Conservation (phyloP, 257 asterid species). For the Solanum chiquidenum region DNA sequence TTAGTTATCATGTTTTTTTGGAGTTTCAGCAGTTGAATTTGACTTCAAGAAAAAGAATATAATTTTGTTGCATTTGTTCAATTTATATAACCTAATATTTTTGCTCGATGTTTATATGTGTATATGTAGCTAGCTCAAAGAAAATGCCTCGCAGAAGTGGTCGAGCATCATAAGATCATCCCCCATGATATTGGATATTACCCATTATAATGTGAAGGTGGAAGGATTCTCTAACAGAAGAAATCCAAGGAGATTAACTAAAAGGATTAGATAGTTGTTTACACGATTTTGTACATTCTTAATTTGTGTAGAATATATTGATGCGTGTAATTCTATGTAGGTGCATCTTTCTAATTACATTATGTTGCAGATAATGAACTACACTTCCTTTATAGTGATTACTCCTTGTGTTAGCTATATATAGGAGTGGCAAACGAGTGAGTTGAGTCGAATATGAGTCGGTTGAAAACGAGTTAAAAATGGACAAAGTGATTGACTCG, state of each 20-base stretch:
- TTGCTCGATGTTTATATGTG: neutral
- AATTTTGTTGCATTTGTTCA: neutral
- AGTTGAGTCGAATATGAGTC: too few species aligned
- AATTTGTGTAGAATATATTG: neutral
- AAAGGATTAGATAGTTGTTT: neutral
- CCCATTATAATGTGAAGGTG: neutral
- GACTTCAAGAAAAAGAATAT: neutral
- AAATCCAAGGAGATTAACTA: neutral
- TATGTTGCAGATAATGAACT: neutral
- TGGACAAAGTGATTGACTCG: too few species aligned
- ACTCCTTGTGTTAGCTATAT: too few species aligned
- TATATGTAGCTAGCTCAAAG: conserved; percentile 43
- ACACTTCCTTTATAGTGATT: neutral
- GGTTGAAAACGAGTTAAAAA: too few species aligned
- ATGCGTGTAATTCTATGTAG: neutral
- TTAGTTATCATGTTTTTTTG: neutral
- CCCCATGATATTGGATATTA: neutral
- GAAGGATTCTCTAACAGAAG: neutral
- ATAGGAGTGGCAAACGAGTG: too few species aligned
- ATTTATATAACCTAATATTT: neutral
- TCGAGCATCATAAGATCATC: conserved; percentile 42
- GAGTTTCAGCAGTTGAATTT: neutral
- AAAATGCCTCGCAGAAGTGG: conserved; percentile 93
- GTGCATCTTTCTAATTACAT: neutral
- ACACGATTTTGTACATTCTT: neutral